These are phyloP conservation scores for Russula olivacea DNA, from an alignment of 768 basidiomycete species.

Conservation along the genomic window DNA sequence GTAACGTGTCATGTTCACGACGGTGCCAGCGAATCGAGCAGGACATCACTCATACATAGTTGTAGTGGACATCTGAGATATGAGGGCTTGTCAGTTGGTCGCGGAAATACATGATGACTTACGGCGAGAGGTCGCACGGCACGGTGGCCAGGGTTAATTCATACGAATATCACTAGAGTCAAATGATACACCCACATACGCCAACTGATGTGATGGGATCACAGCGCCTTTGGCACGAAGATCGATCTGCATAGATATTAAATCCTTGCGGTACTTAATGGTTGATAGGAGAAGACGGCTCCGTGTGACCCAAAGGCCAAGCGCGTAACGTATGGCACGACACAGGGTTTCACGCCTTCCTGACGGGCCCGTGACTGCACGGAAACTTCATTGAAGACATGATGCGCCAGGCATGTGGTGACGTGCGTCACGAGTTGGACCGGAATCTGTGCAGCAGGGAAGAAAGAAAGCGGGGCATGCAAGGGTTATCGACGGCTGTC, in stretches of 20 bases:
- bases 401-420: not conserved
- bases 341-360: not conserved
- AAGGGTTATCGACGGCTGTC: not conserved
- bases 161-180: not conserved
- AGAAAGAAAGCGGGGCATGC: not conserved
- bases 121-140: not conserved
- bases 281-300: not conserved
- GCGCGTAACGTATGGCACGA: not conserved
- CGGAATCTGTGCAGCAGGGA: not conserved
- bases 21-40: not conserved
- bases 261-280: not conserved
- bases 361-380: not conserved
- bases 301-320: not conserved
- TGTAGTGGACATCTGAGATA: not conserved
- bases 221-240: not conserved
- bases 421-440: not conserved
- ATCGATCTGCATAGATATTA: not conserved
- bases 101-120: not conserved
- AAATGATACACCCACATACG: not conserved
- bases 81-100: not conserved
- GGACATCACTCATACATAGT: not conserved
- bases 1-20: not conserved
- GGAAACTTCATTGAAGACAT: not conserved
- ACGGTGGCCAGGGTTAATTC: not conserved
- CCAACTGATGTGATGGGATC: not conserved